Percentiles rank a stretch among this genome's conserved stretches.
These are phyloP conservation scores for Penicillium silybi DNA, from an alignment of 495 filamentous ascomycete species.

Conservation along the genomic window DNA sequence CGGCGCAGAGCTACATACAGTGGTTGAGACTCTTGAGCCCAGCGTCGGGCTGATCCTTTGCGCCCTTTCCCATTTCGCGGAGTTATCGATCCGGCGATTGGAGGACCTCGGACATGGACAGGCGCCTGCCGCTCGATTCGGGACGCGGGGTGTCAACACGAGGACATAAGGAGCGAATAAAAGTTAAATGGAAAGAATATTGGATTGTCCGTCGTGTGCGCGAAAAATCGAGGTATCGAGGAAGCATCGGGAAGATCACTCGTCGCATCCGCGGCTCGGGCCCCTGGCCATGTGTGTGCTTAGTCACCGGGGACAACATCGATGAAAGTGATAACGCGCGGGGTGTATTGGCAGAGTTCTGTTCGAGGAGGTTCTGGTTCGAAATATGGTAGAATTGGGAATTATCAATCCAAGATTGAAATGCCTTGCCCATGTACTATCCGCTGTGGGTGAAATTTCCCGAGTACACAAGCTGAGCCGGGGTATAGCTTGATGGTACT, in stretches of 20 bases:
- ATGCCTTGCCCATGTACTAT: neutral
- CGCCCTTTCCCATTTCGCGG: slow-evolving; percentile 33
- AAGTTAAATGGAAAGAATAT: slow-evolving; percentile 14
- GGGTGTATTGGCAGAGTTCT: too few relatives aligned
- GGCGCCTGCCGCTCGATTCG: slow-evolving; percentile 21
- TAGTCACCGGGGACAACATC: slow-evolving; percentile 13
- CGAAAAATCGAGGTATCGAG: neutral
- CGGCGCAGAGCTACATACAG: slow-evolving; percentile 50
- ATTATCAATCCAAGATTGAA: neutral
- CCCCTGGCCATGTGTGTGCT: slow-evolving; percentile 24
- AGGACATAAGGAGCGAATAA: slow-evolving; percentile 24
- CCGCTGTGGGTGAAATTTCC: neutral
- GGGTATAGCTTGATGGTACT: too few relatives aligned
- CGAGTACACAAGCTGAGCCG: neutral
- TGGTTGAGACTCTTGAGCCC: slow-evolving; percentile 70
- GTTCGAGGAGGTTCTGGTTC: too few relatives aligned
- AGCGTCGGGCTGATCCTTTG: slow-evolving; percentile 56
- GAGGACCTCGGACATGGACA: slow-evolving; percentile 25
- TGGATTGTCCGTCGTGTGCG: neutral
- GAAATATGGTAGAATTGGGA: neutral
- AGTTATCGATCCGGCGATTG: slow-evolving; percentile 22
- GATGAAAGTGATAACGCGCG: neutral
- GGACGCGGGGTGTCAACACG: slow-evolving; percentile 8
- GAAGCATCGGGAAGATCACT: slow-evolving; percentile 7
- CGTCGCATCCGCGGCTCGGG: slow-evolving; percentile 17